These are phyloP conservation scores for Phytophthora melonis DNA, from an alignment of 352 stramenopile genomes.

Conservation along the genomic window DNA sequence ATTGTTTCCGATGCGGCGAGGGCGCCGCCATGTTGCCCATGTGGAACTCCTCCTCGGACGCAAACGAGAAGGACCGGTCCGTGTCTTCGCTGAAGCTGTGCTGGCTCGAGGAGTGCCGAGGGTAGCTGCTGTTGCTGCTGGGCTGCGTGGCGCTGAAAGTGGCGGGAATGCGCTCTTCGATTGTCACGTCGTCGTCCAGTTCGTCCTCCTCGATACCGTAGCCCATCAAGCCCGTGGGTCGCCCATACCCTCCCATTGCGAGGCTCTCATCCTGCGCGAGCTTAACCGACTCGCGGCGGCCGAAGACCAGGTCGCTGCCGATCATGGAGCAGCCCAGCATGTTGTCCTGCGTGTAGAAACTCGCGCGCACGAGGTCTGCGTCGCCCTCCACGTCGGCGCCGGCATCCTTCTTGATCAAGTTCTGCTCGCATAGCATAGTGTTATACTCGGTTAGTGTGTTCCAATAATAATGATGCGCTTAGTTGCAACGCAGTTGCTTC, in stretches of 20 bases:
- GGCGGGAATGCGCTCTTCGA: slow-evolving; percentile 34
- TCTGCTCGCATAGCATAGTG: slow-evolving; percentile 26
- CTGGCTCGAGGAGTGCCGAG: slow-evolving; percentile 44
- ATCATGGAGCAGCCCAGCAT: slow-evolving; percentile 46
- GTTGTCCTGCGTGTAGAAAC: slow-evolving; percentile 55
- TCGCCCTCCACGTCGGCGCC: slow-evolving; percentile 40
- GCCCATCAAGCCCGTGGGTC: slow-evolving; percentile 42
- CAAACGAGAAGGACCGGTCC: slow-evolving; percentile 73
- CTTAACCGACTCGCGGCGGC: slow-evolving; percentile 38
- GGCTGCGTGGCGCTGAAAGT: slow-evolving; percentile 25
- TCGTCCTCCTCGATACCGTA: slow-evolving; percentile 50
- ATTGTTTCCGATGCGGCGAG: slow-evolving; percentile 36
- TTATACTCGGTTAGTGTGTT: background rate
- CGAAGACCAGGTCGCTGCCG: slow-evolving; percentile 60
- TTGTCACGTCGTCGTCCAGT: slow-evolving; percentile 40
- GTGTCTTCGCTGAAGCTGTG: slow-evolving; percentile 68
- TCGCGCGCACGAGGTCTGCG: slow-evolving; percentile 48
- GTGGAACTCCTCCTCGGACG: slow-evolving; percentile 60
- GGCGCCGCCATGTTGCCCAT: slow-evolving; percentile 43
- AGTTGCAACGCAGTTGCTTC: background rate
- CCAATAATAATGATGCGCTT: background rate
- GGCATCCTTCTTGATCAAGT: slow-evolving; percentile 54
- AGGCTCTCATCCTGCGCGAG: slow-evolving; percentile 12
- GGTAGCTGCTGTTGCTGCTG: slow-evolving; percentile 33
- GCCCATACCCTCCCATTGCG: slow-evolving; percentile 35